Conservation (phyloP, 2,329 filamentous ascomycete genomes). For the Calonectria montana region DNA sequence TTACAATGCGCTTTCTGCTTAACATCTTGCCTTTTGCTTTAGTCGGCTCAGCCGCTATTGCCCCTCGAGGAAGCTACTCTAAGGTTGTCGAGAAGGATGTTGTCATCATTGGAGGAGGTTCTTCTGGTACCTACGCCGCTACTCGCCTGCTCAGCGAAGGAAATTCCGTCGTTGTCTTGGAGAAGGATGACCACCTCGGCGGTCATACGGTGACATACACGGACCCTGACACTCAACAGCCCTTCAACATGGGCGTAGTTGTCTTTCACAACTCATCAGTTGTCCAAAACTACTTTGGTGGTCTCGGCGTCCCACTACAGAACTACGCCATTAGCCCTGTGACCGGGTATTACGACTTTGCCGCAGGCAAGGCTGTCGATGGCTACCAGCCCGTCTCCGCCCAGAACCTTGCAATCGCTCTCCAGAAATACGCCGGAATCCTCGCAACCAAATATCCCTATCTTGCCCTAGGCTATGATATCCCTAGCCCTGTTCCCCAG, state of each 20-base stretch:
- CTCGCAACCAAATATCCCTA: slow-evolving; percentile 7
- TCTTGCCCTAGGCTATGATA: background rate
- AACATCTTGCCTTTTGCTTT: background rate
- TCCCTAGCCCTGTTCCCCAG: slow-evolving; percentile 6
- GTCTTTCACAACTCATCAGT: background rate
- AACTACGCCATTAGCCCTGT: background rate
- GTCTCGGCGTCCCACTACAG: background rate
- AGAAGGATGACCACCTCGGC: slow-evolving; percentile 15
- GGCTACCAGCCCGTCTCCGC: background rate
- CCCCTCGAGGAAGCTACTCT: background rate
- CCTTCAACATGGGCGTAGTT: slow-evolving; percentile 9
- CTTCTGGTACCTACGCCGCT: slow-evolving; percentile 7
- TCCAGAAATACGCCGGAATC: background rate
- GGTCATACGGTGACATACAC: slow-evolving; percentile 13
- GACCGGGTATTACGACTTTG: background rate
- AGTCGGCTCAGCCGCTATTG: background rate
- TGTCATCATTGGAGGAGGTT: slow-evolving; percentile 12
- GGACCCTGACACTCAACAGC: slow-evolving; percentile 9
- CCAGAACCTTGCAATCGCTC: background rate
- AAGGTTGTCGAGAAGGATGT: slow-evolving; percentile 11
- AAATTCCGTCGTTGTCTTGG: slow-evolving; percentile 4
- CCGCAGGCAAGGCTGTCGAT: background rate
- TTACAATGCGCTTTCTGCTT: background rate
- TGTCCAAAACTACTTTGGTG: background rate
- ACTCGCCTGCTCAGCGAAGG: background rate